Evolutionary conservation across 352 stramenopile species (phyloP), one percentile per base, ranked within the genome.

Genomic region (Phytophthora sansomeana): DNA sequence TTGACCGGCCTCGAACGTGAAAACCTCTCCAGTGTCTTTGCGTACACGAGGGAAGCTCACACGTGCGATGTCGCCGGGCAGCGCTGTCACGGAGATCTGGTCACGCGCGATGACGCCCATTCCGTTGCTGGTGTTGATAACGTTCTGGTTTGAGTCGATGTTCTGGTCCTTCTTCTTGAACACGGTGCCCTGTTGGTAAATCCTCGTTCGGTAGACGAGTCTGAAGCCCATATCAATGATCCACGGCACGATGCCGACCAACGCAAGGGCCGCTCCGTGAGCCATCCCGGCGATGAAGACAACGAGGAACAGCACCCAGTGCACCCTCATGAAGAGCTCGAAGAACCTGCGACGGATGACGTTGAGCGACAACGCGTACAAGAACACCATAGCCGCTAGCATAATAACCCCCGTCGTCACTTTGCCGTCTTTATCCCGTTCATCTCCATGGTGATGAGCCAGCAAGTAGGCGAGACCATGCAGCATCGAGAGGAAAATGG

Each of bases 281-380:
- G 80, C 75, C 1, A 81, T 33, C 0, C 53, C 56, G 9, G 71
- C 65, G 0, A 79, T 57, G 7, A 83, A 42, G 16, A 85, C 62
- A 1, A 68, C 39, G 11, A 82, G 21, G 56, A 88, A 80, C 5
- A 84, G 49, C 0, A 88, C 3, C 72, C 72, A 85, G 63, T 85
- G 79, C 29, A 50, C 13, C 5, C 67, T 50, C 5, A 81, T 5
- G 49, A 86, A 88, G 7, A 85, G 30, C 38, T 88, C 63, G 50
- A 82, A 88, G 56, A 75, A 86, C 2, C 59, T 63, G 7, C 79
- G 74, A 0, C 75, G 76, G 35, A 87, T 71, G 1, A 42, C 13
- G 24, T 62, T 54, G 10, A 85, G 70, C 21, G 78, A 75, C 52
- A 77, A 41, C 3, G 58, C 10, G 8, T 60, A 58, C 4, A 83